Evolutionary conservation across 352 stramenopile species (phyloP).

Genomic region (Globisporangium carolinianum): DNA sequence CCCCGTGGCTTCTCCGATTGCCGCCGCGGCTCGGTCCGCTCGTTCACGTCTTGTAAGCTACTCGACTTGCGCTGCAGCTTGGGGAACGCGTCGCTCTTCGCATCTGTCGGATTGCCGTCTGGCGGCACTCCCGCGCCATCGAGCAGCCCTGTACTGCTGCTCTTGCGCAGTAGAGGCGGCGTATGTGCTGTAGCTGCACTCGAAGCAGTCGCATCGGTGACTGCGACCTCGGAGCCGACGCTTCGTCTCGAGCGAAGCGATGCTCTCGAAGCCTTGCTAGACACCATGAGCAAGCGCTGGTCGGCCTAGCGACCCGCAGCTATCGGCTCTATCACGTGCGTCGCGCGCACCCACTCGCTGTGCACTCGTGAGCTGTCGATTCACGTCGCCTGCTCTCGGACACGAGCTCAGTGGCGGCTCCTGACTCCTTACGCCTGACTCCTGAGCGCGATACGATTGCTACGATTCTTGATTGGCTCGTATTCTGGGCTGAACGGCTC

Average conservation of each 20-base stretch:
- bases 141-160: slow-evolving; percentile 42
- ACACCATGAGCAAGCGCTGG: slow-evolving; percentile 5
- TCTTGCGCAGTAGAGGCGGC: slow-evolving; percentile 40
- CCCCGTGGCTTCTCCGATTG: slow-evolving; percentile 9
- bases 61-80: slow-evolving; percentile 37
- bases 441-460: no score
- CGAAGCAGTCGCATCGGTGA: background rate
- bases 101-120: background rate
- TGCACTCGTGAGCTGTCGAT: no score
- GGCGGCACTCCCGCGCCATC: slow-evolving; percentile 13
- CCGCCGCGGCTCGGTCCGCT: slow-evolving; percentile 9
- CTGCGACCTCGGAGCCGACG: background rate
- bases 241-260: slow-evolving; percentile 4
- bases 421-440: no score
- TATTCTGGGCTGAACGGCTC: no score
- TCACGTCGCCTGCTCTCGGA: no score
- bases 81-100: slow-evolving; percentile 12
- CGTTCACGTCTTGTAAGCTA: slow-evolving; percentile 35
- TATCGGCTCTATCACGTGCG: no score
- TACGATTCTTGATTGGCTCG: no score
- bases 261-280: slow-evolving; percentile 1
- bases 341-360: no score
- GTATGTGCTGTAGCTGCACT: background rate
- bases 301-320: no score
- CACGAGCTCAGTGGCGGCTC: no score